Conservation (phyloP, 2,329 filamentous ascomycete species). For the Stylonectria norvegica region DNA sequence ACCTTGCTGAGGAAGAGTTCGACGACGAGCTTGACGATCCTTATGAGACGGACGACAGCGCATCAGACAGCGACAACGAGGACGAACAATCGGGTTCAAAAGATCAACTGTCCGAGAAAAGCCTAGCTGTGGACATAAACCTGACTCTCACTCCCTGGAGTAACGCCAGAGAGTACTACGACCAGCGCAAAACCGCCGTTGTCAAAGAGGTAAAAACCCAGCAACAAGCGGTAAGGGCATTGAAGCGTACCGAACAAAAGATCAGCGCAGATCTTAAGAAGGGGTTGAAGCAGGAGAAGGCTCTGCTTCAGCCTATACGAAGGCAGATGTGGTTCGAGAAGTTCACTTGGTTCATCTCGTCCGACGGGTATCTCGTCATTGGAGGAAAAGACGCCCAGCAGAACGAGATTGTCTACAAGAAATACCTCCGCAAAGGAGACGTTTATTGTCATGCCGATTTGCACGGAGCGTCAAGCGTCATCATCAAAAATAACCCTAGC, state of each 20-base stretch:
- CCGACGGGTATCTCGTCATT: constrained; percentile 89
- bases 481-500: constrained; percentile 83
- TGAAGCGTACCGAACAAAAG: constrained; percentile 89
- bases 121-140: constrained; percentile 77
- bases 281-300: constrained; percentile 86
- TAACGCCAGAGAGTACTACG: constrained; percentile 90
- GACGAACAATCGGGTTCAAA: constrained; percentile 33
- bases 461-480: constrained; percentile 75
- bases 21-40: constrained; percentile 59
- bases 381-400: constrained; percentile 86
- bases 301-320: constrained; percentile 76
- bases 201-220: constrained; percentile 85
- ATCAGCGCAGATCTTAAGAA: constrained; percentile 83
- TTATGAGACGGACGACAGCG: constrained; percentile 67
- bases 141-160: constrained; percentile 78
- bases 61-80: constrained; percentile 34
- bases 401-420: constrained; percentile 86
- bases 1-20: constrained; percentile 67
- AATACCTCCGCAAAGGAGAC: constrained; percentile 83
- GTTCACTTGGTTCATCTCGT: constrained; percentile 92
- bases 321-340: constrained; percentile 96
- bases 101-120: constrained; percentile 46
- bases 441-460: constrained; percentile 90
- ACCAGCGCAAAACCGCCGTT: constrained; percentile 78
- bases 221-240: constrained; percentile 73